Conservation (phyloP, 345 rosid species). For the Tarenaya hassleriana region DNA sequence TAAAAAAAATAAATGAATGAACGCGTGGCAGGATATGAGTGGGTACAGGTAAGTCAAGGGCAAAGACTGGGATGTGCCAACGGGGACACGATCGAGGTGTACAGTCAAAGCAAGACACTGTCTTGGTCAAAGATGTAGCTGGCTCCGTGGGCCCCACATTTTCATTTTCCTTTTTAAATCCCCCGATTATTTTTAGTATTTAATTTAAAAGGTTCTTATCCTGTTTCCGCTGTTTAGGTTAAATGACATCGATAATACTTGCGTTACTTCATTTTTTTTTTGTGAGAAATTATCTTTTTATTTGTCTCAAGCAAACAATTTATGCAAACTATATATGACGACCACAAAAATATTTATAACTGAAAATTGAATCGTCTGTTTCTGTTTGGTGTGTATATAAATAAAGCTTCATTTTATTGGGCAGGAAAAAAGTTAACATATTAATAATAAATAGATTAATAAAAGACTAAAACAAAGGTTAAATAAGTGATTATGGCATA, state of each 20-base stretch:
- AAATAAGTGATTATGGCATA: slow-evolving; percentile 20
- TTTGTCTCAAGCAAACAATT: too few species aligned
- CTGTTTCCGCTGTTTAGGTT: neutral
- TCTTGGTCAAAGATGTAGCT: slow-evolving; percentile 34
- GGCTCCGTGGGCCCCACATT: slow-evolving; percentile 24
- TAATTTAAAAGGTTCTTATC: neutral
- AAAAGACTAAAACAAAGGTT: slow-evolving; percentile 6
- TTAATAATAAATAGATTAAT: too few species aligned
- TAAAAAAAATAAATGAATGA: too few species aligned
- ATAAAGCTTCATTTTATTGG: too few species aligned
- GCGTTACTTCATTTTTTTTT: too few species aligned
- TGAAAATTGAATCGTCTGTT: too few species aligned
- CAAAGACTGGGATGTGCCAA: slow-evolving; percentile 18
- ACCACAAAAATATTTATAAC: too few species aligned
- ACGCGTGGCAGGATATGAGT: slow-evolving; percentile 20
- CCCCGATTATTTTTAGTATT: neutral
- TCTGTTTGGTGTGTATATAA: too few species aligned
- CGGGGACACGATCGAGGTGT: slow-evolving; percentile 19
- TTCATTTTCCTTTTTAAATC: neutral
- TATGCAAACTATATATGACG: too few species aligned
- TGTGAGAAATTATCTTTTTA: too few species aligned
- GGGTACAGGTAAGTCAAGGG: slow-evolving; percentile 27
- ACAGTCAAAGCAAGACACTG: slow-evolving; percentile 33
- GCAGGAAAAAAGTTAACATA: too few species aligned
- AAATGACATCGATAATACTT: slow-evolving; percentile 18